A percentile compares a stretch with the other conserved stretches of the same genome.
Evolutionary conservation across 2,329 filamentous ascomycete genomes (phyloP).

Genomic region (Fusarium sp.): DNA sequence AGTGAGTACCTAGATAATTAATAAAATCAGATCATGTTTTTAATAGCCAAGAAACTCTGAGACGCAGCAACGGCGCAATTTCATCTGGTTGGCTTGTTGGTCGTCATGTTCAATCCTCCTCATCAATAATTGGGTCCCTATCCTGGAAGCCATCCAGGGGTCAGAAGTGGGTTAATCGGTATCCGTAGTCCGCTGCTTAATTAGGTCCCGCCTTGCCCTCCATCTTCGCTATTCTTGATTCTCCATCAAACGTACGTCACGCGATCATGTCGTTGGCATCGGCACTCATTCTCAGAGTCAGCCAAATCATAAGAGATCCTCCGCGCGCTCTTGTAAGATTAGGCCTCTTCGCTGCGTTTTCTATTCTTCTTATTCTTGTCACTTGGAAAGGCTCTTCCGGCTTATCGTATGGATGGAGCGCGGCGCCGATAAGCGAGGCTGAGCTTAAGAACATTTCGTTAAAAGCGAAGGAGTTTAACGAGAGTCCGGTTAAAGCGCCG

Average conservation of each 20-base stretch:
- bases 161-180: background rate
- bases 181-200: background rate
- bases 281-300: background rate
- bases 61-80: background rate
- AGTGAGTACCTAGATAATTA: too few species aligned
- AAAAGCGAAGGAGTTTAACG: constrained; percentile 27
- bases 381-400: background rate
- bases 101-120: background rate
- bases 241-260: constrained; percentile 5
- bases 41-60: background rate
- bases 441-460: constrained; percentile 3
- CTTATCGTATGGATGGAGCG: background rate
- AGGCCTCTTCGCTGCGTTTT: background rate
- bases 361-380: background rate
- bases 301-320: background rate
- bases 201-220: background rate
- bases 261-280: constrained; percentile 4
- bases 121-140: background rate
- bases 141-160: background rate
- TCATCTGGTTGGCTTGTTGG: background rate
- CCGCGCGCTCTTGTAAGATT: background rate
- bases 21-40: background rate
- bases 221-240: background rate
- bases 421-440: background rate
- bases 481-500: constrained; percentile 40